Evolutionary conservation across 768 basidiomycete genomes (phyloP).

Genomic region (Crucibulum laeve): DNA sequence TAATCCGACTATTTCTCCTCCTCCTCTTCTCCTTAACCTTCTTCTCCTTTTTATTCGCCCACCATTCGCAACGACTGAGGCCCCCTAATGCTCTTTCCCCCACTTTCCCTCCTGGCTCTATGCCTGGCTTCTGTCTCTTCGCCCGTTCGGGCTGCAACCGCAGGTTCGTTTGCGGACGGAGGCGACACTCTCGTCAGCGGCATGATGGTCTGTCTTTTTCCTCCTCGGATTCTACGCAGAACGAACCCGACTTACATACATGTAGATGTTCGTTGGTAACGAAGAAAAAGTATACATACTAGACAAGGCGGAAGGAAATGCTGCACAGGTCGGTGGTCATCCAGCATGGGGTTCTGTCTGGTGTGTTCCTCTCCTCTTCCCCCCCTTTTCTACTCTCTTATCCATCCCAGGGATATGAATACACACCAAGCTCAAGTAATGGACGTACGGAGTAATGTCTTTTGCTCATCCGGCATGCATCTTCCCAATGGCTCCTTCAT

Average conservation of each 20-base stretch:
- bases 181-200: conserved; percentile 44
- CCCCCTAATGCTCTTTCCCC: conserved; percentile 12
- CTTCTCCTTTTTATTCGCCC: conserved; percentile 6
- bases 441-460: conserved; percentile 70
- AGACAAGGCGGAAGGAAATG: conserved; percentile 87
- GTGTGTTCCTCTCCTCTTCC: conserved; percentile 22
- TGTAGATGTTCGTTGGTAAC: conserved; percentile 78
- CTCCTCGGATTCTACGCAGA: conserved; percentile 9
- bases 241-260: conserved; percentile 1
- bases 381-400: conserved; percentile 1
- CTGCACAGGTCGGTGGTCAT: conserved; percentile 59
- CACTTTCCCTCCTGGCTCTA: conserved; percentile 37
- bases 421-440: conserved; percentile 57
- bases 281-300: conserved; percentile 80
- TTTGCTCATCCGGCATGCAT: conserved; percentile 83
- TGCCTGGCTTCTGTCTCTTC: conserved; percentile 33
- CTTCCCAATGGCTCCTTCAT: conserved; percentile 74
- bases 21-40: conserved; percentile 4
- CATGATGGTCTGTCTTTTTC: conserved; percentile 41
- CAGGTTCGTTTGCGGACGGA: conserved; percentile 42
- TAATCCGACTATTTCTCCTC: too few relatives aligned
- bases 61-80: conserved; percentile 4
- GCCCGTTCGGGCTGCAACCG: conserved; percentile 26
- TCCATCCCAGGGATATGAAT: conserved; percentile 49
- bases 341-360: conserved; percentile 74